Evolutionary conservation across 352 stramenopile genomes (phyloP).

Genomic region (Pythium utonaiense): DNA sequence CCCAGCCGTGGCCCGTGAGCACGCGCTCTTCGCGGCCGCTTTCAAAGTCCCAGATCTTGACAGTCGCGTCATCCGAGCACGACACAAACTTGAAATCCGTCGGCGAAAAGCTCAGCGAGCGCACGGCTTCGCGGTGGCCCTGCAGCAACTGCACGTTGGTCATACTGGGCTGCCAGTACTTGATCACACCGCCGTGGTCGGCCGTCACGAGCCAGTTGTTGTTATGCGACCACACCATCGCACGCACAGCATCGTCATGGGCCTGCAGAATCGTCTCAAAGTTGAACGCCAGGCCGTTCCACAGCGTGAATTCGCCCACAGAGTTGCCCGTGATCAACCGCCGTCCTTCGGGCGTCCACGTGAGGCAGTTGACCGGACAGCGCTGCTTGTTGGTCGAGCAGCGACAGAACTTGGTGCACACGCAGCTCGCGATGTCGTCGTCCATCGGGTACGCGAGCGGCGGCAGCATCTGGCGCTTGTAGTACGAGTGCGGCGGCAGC

Average conservation of each 20-base stretch:
- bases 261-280: constrained; percentile 96
- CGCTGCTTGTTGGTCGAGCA: constrained; percentile 91
- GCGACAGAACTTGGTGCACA: constrained; percentile 86
- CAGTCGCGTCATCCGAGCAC: constrained; percentile 95
- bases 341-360: constrained; percentile 94
- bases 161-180: constrained; percentile 92
- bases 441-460: constrained; percentile 52
- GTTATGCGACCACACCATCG: constrained; percentile 91
- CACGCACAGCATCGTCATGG: constrained; percentile 83
- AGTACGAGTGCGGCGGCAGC: constrained; percentile 78
- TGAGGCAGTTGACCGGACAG: constrained; percentile 91
- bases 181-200: constrained; percentile 88
- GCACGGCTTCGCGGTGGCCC: constrained; percentile 89
- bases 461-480: constrained; percentile 81
- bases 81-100: constrained; percentile 98
- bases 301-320: constrained; percentile 97
- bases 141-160: constrained; percentile 85
- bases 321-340: constrained; percentile 96
- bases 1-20: constrained; percentile 96
- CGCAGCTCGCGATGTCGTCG: constrained; percentile 72
- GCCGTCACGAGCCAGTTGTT: constrained; percentile 89
- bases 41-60: constrained; percentile 93
- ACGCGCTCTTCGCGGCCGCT: constrained; percentile 91
- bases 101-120: constrained; percentile 94
- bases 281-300: constrained; percentile 97